A percentile compares a stretch with the other conserved stretches of the same genome.
These are phyloP conservation scores for Cladosporium sphaerospermum DNA, from an alignment of 2,329 filamentous ascomycete species.

Conservation along the genomic window DNA sequence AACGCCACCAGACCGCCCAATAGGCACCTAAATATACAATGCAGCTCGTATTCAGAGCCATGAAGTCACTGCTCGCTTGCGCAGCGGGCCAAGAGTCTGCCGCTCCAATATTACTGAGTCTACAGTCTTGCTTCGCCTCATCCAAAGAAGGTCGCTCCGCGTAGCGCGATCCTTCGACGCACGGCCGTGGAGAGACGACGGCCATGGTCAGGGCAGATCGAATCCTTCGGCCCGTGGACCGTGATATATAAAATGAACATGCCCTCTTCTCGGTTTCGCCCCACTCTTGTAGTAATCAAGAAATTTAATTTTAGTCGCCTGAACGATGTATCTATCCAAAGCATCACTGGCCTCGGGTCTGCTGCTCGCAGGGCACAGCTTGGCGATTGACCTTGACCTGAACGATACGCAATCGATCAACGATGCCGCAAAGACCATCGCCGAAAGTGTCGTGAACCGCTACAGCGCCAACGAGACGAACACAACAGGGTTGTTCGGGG, in stretches of 20 bases:
- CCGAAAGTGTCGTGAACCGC: conserved; percentile 15
- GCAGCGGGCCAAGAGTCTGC: background rate
- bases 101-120: background rate
- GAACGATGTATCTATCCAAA: background rate
- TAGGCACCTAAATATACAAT: no score
- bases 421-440: conserved; percentile 12
- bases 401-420: conserved; percentile 11
- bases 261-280: background rate
- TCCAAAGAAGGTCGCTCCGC: background rate
- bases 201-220: background rate
- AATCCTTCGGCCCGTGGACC: background rate
- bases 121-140: background rate
- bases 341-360: background rate
- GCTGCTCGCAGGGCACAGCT: conserved; percentile 1
- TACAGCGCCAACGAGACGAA: conserved; percentile 13
- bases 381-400: conserved; percentile 21
- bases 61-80: background rate
- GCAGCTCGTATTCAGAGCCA: background rate
- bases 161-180: background rate
- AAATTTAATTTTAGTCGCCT: no score
- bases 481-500: conserved; percentile 21
- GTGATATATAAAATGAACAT: background rate
- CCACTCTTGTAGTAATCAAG: no score
- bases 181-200: background rate
- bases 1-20: no score